A percentile compares a stretch with the other conserved stretches of the same genome.
Conservation (phyloP, 2,329 filamentous ascomycete genomes). For the Xenoacremonium recifei region DNA sequence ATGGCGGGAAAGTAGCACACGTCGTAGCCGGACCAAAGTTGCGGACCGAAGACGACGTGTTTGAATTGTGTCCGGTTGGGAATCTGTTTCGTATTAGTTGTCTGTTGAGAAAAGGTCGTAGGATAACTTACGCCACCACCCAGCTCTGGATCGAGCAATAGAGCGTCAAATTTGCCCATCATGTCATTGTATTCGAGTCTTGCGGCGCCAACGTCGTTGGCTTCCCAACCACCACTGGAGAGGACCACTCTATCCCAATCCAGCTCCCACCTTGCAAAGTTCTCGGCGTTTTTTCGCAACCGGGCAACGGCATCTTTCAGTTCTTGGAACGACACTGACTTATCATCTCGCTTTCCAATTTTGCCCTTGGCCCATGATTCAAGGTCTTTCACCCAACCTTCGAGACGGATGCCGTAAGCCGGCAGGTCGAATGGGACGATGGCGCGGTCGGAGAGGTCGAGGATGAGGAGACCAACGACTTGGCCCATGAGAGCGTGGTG, state of each 20-base stretch:
- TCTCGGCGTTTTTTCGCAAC: conserved; percentile 48
- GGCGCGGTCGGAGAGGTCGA: conserved; percentile 80
- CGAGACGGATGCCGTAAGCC: conserved; percentile 67
- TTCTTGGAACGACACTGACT: conserved; percentile 28
- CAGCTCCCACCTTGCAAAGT: conserved; percentile 75
- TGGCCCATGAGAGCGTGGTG: conserved; percentile 81
- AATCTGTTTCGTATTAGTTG: conserved; percentile 49
- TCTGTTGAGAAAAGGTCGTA: background rate
- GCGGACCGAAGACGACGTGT: conserved; percentile 85
- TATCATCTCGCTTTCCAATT: conserved; percentile 36
- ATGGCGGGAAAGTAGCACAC: conserved; percentile 64
- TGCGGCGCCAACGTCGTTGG: conserved; percentile 61
- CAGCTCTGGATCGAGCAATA: conserved; percentile 72
- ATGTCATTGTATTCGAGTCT: conserved; percentile 76
- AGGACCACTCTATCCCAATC: conserved; percentile 74
- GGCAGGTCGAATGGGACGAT: conserved; percentile 80
- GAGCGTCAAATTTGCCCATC: conserved; percentile 78
- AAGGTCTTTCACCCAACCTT: conserved; percentile 64
- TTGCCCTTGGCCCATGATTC: conserved; percentile 54
- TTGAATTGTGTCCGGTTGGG: conserved; percentile 91
- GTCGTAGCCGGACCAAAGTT: conserved; percentile 60
- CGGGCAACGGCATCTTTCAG: conserved; percentile 56
- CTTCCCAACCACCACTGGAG: conserved; percentile 73
- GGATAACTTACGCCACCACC: conserved; percentile 68
- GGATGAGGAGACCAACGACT: conserved; percentile 75